Evolutionary conservation across 345 rosid species (phyloP).

Genomic region (Bruguiera parviflora): DNA sequence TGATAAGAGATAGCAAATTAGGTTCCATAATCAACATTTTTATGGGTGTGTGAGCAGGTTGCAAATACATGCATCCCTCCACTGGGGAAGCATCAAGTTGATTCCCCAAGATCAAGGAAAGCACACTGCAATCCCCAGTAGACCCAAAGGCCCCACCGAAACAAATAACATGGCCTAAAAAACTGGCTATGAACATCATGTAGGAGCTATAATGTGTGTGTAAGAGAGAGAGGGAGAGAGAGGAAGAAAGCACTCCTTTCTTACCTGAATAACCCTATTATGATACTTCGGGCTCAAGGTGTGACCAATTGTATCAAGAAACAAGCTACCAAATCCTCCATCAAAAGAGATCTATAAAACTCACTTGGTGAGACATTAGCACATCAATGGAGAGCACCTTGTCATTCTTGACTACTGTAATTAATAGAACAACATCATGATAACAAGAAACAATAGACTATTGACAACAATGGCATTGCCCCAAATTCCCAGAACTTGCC

Average conservation of each 20-base stretch:
- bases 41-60: too few species aligned
- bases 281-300: conserved; percentile 70
- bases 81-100: too few species aligned
- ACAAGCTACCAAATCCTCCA: conserved; percentile 79
- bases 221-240: neutral
- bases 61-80: too few species aligned
- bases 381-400: neutral
- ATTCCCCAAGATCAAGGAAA: too few species aligned
- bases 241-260: neutral
- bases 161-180: too few species aligned
- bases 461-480: too few species aligned
- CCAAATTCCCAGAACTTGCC: too few species aligned
- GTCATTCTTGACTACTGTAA: neutral
- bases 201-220: neutral
- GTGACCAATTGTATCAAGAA: conserved; percentile 86
- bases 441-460: neutral
- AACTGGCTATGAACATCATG: neutral
- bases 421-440: neutral
- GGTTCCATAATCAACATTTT: too few species aligned
- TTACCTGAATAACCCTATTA: conserved; percentile 76
- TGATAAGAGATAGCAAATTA: too few species aligned
- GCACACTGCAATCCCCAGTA: too few species aligned
- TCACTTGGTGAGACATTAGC: conserved; percentile 1
- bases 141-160: too few species aligned
- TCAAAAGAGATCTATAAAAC: conserved; percentile 61